Conservation (phyloP, 495 filamentous ascomycete genomes). For the Neurospora sp. region DNA sequence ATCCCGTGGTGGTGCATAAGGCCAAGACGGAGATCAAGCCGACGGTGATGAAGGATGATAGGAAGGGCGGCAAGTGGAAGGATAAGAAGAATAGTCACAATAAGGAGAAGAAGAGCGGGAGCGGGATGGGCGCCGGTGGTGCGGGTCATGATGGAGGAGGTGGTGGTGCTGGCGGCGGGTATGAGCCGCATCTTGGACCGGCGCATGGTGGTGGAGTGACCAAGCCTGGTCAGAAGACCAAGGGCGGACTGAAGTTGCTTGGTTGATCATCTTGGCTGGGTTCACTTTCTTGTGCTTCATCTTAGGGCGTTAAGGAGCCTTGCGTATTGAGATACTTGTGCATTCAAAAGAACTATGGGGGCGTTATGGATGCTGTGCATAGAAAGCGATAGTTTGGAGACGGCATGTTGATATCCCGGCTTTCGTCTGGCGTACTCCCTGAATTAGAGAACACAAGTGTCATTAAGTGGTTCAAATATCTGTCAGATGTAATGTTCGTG, state of each 20-base stretch:
- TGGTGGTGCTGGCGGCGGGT: conserved; percentile 16
- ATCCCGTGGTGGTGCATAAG: conserved; percentile 76
- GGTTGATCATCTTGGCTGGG: conserved; percentile 40
- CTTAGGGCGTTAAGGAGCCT: background rate
- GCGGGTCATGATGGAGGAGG: conserved; percentile 18
- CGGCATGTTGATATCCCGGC: background rate
- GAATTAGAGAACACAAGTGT: background rate
- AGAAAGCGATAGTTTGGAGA: background rate
- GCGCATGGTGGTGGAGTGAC: conserved; percentile 54
- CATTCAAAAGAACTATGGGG: background rate
- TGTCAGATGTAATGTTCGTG: background rate
- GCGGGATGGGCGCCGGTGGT: conserved; percentile 16
- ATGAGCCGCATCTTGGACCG: conserved; percentile 37
- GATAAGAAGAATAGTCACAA: conserved; percentile 20
- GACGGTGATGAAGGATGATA: conserved; percentile 36
- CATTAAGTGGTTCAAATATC: background rate
- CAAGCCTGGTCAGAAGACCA: conserved; percentile 71
- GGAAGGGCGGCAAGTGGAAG: conserved; percentile 24
- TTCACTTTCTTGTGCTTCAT: background rate
- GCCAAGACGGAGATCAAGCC: conserved; percentile 86
- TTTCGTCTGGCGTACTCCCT: background rate
- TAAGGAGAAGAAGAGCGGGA: conserved; percentile 26
- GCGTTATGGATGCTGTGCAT: background rate
- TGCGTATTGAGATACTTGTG: background rate
- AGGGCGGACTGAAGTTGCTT: conserved; percentile 65